phyloP scores from a whole-genome alignment of 2,329 filamentous ascomycete species.

The Bipolaris victoriae region DNA sequence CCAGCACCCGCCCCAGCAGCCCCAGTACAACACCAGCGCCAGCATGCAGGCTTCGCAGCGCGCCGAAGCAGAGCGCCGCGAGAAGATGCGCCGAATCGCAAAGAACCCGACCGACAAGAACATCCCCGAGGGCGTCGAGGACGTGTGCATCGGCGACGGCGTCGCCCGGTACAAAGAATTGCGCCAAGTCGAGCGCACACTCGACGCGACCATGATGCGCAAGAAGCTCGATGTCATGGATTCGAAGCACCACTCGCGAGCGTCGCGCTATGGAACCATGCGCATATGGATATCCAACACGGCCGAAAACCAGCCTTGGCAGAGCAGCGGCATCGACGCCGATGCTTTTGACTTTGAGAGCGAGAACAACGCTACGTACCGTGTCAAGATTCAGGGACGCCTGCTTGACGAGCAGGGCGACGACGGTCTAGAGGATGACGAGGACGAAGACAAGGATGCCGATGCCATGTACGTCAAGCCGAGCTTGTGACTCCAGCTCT shows the following conservation, averaged over 20 bases:
- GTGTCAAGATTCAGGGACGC: slow-evolving; percentile 89
- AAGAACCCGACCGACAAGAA: slow-evolving; percentile 94
- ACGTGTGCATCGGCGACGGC: slow-evolving; percentile 80
- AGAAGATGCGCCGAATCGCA: slow-evolving; percentile 78
- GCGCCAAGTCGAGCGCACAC: slow-evolving; percentile 81
- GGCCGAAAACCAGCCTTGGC: slow-evolving; percentile 93
- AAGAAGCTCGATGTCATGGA: slow-evolving; percentile 93
- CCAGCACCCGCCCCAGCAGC: slow-evolving; percentile 59
- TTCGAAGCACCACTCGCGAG: slow-evolving; percentile 72
- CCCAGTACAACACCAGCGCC: slow-evolving; percentile 47
- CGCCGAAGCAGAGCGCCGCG: slow-evolving; percentile 60
- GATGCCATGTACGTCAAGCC: slow-evolving; percentile 56
- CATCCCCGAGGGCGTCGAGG: slow-evolving; percentile 83
- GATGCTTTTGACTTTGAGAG: slow-evolving; percentile 83
- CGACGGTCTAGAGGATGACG: slow-evolving; percentile 41
- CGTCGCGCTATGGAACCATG: slow-evolving; percentile 82
- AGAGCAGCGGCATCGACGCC: slow-evolving; percentile 70
- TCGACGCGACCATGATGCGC: slow-evolving; percentile 92
- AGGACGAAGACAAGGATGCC: slow-evolving; percentile 50
- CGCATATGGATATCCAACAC: slow-evolving; percentile 96
- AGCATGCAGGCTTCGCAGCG: slow-evolving; percentile 53
- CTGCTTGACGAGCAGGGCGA: slow-evolving; percentile 65
- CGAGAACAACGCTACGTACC: slow-evolving; percentile 78
- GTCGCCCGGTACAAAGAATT: slow-evolving; percentile 82
- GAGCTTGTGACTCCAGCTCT: not conserved